phyloP scores from a whole-genome alignment of 257 asterid genomes.

The Solanum tacnaense region DNA sequence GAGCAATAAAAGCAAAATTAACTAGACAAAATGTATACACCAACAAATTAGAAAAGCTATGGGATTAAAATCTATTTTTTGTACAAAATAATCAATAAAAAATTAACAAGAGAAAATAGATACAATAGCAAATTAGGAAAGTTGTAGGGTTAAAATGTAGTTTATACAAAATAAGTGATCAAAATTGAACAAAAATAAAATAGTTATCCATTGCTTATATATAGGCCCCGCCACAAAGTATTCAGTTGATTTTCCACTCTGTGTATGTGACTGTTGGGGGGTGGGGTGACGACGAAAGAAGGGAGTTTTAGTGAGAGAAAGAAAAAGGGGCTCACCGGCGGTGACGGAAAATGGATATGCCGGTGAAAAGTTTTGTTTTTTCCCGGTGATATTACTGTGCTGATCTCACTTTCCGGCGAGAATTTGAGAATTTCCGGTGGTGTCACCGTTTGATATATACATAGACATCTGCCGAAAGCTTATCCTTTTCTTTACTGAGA shows the following conservation, averaged over 20 bases:
- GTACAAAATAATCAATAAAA: neutral
- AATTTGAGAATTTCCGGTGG: slow-evolving; percentile 5
- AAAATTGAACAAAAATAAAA: neutral
- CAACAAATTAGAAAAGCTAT: neutral
- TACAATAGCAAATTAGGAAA: neutral
- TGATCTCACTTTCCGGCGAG: slow-evolving; percentile 10
- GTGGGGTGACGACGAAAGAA: neutral
- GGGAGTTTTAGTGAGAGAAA: slow-evolving; percentile 5
- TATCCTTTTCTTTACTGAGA: neutral
- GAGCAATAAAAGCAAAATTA: neutral
- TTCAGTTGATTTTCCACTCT: neutral
- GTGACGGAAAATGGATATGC: neutral
- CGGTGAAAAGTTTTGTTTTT: neutral
- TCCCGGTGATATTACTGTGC: slow-evolving; percentile 5
- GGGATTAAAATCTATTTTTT: neutral
- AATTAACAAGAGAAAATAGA: neutral
- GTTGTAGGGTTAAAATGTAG: neutral
- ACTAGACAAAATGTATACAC: neutral
- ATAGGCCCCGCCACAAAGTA: neutral
- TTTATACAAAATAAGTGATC: neutral
- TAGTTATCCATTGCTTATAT: neutral
- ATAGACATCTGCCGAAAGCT: neutral
- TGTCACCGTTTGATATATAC: slow-evolving; percentile 4
- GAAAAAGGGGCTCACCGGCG: neutral
- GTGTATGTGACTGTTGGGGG: neutral